phyloP scores from a whole-genome alignment of 768 basidiomycete species.

The Lactarius sanguifluus region DNA sequence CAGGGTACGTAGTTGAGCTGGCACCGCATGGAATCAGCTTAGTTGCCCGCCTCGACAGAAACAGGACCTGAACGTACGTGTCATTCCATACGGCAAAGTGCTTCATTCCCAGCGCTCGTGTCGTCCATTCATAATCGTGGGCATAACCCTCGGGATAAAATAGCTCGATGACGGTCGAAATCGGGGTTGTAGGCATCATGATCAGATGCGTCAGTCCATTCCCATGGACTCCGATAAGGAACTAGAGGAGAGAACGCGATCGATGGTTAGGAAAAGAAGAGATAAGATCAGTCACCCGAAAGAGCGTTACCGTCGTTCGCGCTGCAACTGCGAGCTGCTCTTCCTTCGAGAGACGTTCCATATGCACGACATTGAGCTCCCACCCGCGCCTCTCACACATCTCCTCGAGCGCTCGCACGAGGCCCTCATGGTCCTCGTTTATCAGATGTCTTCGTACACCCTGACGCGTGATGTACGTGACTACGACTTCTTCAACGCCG shows the following conservation, averaged over 20 bases:
- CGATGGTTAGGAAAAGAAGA: slow-evolving; percentile 9
- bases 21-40: not conserved
- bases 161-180: slow-evolving; percentile 83
- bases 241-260: slow-evolving; percentile 2
- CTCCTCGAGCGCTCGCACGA: slow-evolving; percentile 53
- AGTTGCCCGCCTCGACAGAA: not conserved
- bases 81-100: slow-evolving; percentile 85
- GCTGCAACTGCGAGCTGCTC: slow-evolving; percentile 68
- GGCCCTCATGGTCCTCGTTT: slow-evolving; percentile 51
- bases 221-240: slow-evolving; percentile 40
- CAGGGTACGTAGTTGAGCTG: slow-evolving; percentile 45
- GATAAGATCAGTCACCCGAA: not conserved
- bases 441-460: slow-evolving; percentile 53
- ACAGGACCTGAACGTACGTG: slow-evolving; percentile 46
- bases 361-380: slow-evolving; percentile 60
- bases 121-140: slow-evolving; percentile 85
- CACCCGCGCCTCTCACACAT: slow-evolving; percentile 49
- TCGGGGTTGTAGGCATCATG: slow-evolving; percentile 72
- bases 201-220: slow-evolving; percentile 86
- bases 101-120: slow-evolving; percentile 66
- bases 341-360: slow-evolving; percentile 69
- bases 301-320: slow-evolving; percentile 61
- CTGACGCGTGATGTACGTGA: slow-evolving; percentile 76
- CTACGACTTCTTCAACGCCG: slow-evolving; percentile 47
- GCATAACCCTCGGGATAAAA: slow-evolving; percentile 81